Conservation (phyloP, 1,139 yeast genomes). For the Yamadazyma siamensis region DNA sequence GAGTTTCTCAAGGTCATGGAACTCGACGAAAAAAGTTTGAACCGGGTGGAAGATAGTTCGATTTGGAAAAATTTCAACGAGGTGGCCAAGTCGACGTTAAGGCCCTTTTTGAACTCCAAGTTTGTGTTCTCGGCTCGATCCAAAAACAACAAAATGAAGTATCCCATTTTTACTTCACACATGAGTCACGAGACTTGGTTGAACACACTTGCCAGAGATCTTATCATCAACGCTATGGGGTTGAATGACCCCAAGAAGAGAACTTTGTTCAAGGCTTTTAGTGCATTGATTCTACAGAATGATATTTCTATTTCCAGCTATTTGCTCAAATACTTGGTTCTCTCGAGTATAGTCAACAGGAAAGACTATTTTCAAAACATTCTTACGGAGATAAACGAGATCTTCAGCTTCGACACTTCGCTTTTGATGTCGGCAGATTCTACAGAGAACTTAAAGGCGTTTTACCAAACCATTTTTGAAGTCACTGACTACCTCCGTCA, state of each 20-base stretch:
- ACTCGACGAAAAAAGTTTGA: conserved; percentile 19
- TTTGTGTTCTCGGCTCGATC: conserved; percentile 50
- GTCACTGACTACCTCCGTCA: conserved; percentile 81
- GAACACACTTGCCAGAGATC: conserved; percentile 60
- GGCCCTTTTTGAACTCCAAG: conserved; percentile 71
- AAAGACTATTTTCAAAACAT: conserved; percentile 44
- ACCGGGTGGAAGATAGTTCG: conserved; percentile 28
- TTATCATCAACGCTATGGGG: conserved; percentile 36
- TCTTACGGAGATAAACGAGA: conserved; percentile 52
- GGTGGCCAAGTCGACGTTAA: conserved; percentile 68
- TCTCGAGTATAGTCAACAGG: conserved; percentile 60
- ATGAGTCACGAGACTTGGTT: conserved; percentile 61
- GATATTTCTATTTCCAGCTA: conserved; percentile 69
- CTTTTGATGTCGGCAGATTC: conserved; percentile 43
- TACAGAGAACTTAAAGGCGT: conserved; percentile 55
- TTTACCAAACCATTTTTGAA: conserved; percentile 71
- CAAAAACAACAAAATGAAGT: conserved; percentile 30
- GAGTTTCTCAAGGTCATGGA: conserved; percentile 70
- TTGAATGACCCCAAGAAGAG: conserved; percentile 2
- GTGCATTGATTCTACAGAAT: conserved; percentile 67
- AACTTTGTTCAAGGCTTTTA: conserved; percentile 51
- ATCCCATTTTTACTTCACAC: conserved; percentile 33
- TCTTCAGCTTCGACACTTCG: conserved; percentile 46
- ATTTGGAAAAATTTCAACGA: conserved; percentile 68
- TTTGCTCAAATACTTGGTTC: conserved; percentile 74